Evolutionary conservation across 1,139 yeast species (phyloP), one percentile per base, ranked within the genome.

Genomic region (Sugiyamaella paludigena): DNA sequence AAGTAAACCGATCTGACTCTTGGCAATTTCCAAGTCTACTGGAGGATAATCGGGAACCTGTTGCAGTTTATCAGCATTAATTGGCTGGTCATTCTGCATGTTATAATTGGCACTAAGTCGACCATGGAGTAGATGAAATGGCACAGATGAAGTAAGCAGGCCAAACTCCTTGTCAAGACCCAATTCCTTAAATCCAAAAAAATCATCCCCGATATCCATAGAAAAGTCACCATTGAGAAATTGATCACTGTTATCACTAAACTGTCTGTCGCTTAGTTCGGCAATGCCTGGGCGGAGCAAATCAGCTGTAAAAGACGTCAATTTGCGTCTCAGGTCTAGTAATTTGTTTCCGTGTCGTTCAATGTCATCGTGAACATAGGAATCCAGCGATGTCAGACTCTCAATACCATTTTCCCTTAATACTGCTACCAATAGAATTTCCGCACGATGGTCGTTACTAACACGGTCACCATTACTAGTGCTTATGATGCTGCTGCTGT

Each of bases 91-190:
- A 27, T 42, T 51, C 40, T 56, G 60, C 32, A 51, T 48, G 53
- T 54, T 51, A 44, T 42, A 45, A 16, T 58, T 52, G n/a, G 60
- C 56, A 50, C 81, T 81, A 38, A 88, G 73, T 53, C 86, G 78
- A 28, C 94, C 85, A 60, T 91, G 97, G 38, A 94, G 72, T 48
- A 94, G 72, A 66, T 92, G 95, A 43, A 94, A 74, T 1, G 99
- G 98, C 33, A 94, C 89, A 0, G 96, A 80, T 4, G 89, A 78
- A 30, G 92, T 84, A 48, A 91, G 71, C 66, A 91, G 73, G n/a
- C 94, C 91, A 66, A 87, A 84, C 65, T 94, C 99, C 61, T 84
- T 87, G 62, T 92, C 98, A 55, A 94, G 73, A 0, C 98, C 98
- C 43, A 94, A 74, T 58, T 91, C 98, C 62, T 80, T 85, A 72